Evolutionary conservation across 2,329 filamentous ascomycete species (phyloP).

Genomic region (Falciphora oryzae): DNA sequence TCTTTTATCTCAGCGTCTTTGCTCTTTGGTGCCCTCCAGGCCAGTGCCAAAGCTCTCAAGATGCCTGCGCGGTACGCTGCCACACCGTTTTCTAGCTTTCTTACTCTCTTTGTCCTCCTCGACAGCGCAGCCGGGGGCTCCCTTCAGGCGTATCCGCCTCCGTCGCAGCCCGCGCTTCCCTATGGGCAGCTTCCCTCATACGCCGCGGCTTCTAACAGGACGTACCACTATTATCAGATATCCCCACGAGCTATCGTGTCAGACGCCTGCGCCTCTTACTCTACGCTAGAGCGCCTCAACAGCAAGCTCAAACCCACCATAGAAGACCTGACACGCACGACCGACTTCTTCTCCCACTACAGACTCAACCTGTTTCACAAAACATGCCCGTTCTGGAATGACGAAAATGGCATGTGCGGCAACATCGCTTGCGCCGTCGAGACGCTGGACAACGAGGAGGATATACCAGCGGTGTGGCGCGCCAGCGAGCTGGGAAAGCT

Average conservation of each 20-base stretch:
- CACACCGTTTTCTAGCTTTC: slow-evolving; percentile 12
- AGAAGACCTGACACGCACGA: slow-evolving; percentile 73
- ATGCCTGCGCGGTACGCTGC: slow-evolving; percentile 49
- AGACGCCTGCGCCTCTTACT: slow-evolving; percentile 92
- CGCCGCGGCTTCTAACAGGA: slow-evolving; percentile 31
- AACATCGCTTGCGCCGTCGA: slow-evolving; percentile 96
- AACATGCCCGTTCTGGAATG: slow-evolving; percentile 92
- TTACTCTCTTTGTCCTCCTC: slow-evolving; percentile 13
- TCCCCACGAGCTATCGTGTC: slow-evolving; percentile 84
- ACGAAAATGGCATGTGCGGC: slow-evolving; percentile 88
- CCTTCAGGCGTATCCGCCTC: slow-evolving; percentile 17
- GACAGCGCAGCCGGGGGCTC: slow-evolving; percentile 9
- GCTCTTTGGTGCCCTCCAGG: slow-evolving; percentile 46
- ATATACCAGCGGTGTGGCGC: slow-evolving; percentile 87
- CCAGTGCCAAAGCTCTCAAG: slow-evolving; percentile 38
- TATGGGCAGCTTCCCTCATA: slow-evolving; percentile 10
- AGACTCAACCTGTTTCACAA: slow-evolving; percentile 92
- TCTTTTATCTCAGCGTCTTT: slow-evolving; percentile 52
- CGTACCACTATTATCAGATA: slow-evolving; percentile 51
- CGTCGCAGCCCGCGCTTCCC: slow-evolving; percentile 16
- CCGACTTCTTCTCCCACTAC: slow-evolving; percentile 98
- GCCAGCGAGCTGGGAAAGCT: slow-evolving; percentile 88
- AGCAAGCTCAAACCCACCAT: slow-evolving; percentile 67
- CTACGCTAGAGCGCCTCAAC: slow-evolving; percentile 82
- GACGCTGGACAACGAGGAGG: slow-evolving; percentile 90